Conservation (phyloP, 208 protist species). For the Acanthamoeba quina region DNA sequence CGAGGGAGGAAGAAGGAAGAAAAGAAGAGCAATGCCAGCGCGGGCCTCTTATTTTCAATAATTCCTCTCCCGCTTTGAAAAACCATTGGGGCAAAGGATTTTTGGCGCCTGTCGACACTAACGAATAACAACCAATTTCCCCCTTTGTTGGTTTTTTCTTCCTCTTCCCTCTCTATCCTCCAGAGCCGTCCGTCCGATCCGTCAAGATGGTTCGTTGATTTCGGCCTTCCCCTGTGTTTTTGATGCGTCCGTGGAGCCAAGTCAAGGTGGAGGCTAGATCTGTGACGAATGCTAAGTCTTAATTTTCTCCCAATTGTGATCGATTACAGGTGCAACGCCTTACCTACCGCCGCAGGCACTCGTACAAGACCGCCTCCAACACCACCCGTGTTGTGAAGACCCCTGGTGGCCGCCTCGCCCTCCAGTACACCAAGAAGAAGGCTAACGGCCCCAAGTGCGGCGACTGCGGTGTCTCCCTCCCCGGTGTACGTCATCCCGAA, state of each 20-base stretch:
- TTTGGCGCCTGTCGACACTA: not conserved
- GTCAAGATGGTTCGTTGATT: conserved; percentile 67
- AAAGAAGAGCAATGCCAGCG: not conserved
- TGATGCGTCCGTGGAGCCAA: not conserved
- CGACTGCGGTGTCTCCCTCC: conserved; percentile 95
- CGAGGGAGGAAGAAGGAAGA: conserved; percentile 63
- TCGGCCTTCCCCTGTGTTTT: not conserved
- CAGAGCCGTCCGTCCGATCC: conserved; percentile 12
- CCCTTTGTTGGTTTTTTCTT: conserved; percentile 13
- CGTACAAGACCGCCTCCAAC: conserved; percentile 92
- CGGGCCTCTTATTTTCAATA: conserved; percentile 10
- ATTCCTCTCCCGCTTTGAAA: not conserved
- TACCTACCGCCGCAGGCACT: conserved; percentile 89
- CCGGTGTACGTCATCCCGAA: conserved; percentile 79
- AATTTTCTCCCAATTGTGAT: not conserved
- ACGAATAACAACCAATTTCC: not conserved
- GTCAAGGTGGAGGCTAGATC: not conserved
- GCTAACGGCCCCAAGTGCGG: conserved; percentile 94
- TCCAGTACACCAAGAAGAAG: conserved; percentile 97
- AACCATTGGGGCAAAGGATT: not conserved
- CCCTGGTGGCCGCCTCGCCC: conserved; percentile 94
- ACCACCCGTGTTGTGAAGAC: conserved; percentile 87
- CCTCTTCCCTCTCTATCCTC: conserved; percentile 51
- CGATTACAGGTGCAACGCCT: conserved; percentile 89
- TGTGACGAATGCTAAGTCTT: not conserved